These are phyloP conservation scores for Mrakiaceae sp. DNA, from an alignment of 1,284 basidiomycete species.

Conservation along the genomic window DNA sequence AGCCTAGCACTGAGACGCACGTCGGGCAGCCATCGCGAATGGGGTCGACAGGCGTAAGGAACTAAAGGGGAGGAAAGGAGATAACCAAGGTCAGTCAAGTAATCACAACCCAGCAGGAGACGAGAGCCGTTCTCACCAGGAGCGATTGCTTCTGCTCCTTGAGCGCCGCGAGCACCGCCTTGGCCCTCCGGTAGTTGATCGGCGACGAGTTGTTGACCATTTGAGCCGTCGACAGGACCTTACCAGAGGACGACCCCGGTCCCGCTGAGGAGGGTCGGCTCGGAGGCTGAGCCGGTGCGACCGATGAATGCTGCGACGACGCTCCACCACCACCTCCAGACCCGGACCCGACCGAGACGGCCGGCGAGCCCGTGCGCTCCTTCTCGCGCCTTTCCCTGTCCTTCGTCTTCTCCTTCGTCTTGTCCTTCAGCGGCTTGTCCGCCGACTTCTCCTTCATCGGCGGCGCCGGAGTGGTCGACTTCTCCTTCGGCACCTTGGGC, in stretches of 20 bases:
- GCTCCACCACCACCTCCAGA: background rate
- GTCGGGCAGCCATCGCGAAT: slow-evolving; percentile 70
- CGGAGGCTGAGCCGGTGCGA: slow-evolving; percentile 16
- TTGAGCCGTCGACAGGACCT: background rate
- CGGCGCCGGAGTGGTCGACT: too few species aligned
- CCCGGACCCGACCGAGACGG: background rate
- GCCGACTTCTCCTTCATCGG: too few species aligned
- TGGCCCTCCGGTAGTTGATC: slow-evolving; percentile 68
- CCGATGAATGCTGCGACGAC: background rate
- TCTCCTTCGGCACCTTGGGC: too few species aligned
- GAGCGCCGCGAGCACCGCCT: slow-evolving; percentile 31
- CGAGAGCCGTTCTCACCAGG: too few species aligned
- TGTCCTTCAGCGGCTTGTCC: background rate
- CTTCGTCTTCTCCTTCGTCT: background rate
- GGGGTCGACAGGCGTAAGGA: slow-evolving; percentile 77
- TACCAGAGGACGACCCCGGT: background rate
- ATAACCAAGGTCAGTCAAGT: too few species aligned
- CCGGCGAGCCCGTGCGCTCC: background rate
- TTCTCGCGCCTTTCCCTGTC: background rate
- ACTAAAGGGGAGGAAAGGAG: slow-evolving; percentile 31
- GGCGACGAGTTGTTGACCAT: slow-evolving; percentile 29
- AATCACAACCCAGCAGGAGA: too few species aligned
- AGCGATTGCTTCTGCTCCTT: too few species aligned
- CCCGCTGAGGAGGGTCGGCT: slow-evolving; percentile 2
- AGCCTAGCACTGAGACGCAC: slow-evolving; percentile 40